A percentile compares a stretch with the other conserved stretches of the same genome.
phyloP scores from a whole-genome alignment of 768 basidiomycete species.

The Amanita fuliginea region DNA sequence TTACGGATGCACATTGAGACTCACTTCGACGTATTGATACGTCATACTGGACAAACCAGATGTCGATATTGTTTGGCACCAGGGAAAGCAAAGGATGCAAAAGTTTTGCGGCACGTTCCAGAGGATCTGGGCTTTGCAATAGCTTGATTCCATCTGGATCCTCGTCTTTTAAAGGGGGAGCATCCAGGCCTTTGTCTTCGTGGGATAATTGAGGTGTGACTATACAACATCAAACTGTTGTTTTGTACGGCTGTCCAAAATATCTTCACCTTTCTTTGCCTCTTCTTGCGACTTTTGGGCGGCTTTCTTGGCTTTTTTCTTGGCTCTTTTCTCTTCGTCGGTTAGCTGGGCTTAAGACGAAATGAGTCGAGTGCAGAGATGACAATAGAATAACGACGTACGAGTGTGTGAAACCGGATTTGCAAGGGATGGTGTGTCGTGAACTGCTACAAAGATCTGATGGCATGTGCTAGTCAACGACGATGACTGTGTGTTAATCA shows the following conservation, averaged over 20 bases:
- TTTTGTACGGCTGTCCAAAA: neutral
- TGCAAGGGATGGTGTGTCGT: conserved; percentile 61
- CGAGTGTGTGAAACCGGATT: conserved; percentile 28
- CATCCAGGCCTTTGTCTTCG: conserved; percentile 67
- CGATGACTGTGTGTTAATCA: neutral
- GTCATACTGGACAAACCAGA: conserved; percentile 71
- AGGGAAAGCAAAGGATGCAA: conserved; percentile 51
- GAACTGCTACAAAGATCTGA: conserved; percentile 64
- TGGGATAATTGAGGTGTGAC: neutral
- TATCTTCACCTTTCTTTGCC: conserved; percentile 51
- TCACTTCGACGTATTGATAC: conserved; percentile 73
- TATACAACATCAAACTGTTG: neutral
- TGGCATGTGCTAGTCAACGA: conserved; percentile 6
- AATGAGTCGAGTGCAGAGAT: neutral
- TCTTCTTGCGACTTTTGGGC: conserved; percentile 58
- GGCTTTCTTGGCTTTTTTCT: conserved; percentile 80
- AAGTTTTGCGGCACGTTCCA: conserved; percentile 68
- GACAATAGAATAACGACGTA: conserved; percentile 11
- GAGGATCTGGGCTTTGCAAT: conserved; percentile 45
- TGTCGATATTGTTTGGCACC: conserved; percentile 43
- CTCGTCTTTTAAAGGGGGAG: conserved; percentile 50
- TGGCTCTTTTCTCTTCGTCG: conserved; percentile 68
- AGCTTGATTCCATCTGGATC: conserved; percentile 78
- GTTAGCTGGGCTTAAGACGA: conserved; percentile 28
- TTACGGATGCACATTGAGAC: conserved; percentile 10